Percentiles rank a stretch among this genome's conserved stretches.
phyloP scores from a whole-genome alignment of 2,329 filamentous ascomycete genomes.

The Colletotrichum chrysophilum region DNA sequence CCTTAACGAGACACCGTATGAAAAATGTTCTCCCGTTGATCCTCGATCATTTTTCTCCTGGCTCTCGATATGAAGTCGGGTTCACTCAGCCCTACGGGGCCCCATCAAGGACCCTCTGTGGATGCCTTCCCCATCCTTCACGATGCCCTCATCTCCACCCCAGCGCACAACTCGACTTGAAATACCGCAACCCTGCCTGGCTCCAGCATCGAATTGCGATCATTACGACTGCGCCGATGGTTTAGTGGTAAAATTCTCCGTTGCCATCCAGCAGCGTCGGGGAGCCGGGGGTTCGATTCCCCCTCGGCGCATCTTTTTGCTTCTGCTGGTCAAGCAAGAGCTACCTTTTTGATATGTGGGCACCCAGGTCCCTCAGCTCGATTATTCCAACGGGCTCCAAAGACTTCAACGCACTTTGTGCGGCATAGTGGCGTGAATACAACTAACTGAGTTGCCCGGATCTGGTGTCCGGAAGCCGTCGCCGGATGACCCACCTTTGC shows the following conservation, averaged over 20 bases:
- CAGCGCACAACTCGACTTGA: not conserved
- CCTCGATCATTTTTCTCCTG: not conserved
- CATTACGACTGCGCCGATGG: not conserved
- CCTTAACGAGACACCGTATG: no score
- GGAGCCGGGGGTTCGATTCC: constrained; percentile 13
- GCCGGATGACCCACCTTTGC: not conserved
- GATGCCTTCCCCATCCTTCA: not conserved
- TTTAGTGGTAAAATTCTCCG: constrained; percentile 18
- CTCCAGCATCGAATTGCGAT: not conserved
- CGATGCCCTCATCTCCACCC: not conserved
- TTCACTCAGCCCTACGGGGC: not conserved
- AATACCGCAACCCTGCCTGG: not conserved
- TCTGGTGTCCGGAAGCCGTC: not conserved
- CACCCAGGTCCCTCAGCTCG: not conserved
- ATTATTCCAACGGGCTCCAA: rapidly evolving
- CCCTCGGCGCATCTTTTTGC: constrained; percentile 1
- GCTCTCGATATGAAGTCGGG: not conserved
- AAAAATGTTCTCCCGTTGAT: no score
- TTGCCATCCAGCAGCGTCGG: constrained; percentile 6
- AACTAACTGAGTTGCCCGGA: not conserved
- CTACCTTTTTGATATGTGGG: not conserved
- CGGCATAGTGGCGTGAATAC: not conserved
- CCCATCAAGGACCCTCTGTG: not conserved
- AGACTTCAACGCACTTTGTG: not conserved
- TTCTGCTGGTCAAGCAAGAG: not conserved